Percentiles rank a stretch among this genome's conserved stretches.
Conservation (phyloP, 1,139 yeast genomes). For the Hanseniaspora gamundiae region DNA sequence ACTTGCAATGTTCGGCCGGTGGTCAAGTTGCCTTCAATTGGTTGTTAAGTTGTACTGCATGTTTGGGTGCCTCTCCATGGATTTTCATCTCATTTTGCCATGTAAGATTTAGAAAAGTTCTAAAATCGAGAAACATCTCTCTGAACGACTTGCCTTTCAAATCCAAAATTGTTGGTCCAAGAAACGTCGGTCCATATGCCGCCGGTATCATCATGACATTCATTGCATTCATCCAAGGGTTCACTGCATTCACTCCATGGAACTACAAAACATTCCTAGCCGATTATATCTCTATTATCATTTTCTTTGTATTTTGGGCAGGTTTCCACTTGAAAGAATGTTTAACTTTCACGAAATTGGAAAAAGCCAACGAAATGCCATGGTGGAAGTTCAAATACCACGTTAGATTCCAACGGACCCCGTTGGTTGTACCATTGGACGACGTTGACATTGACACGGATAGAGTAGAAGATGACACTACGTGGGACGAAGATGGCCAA, state of each 20-base stretch:
- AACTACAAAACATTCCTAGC: slow-evolving; percentile 47
- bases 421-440: slow-evolving; percentile 22
- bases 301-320: slow-evolving; percentile 39
- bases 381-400: background rate
- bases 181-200: slow-evolving; percentile 43
- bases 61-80: slow-evolving; percentile 69
- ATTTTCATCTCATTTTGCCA: slow-evolving; percentile 54
- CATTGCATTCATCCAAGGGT: slow-evolving; percentile 61
- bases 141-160: slow-evolving; percentile 59
- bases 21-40: slow-evolving; percentile 70
- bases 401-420: background rate
- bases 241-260: slow-evolving; percentile 29
- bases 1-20: slow-evolving; percentile 47
- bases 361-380: background rate
- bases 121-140: slow-evolving; percentile 45
- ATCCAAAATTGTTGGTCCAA: slow-evolving; percentile 48
- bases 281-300: slow-evolving; percentile 50
- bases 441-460: slow-evolving; percentile 54
- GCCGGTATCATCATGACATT: slow-evolving; percentile 36
- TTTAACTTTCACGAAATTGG: slow-evolving; percentile 26
- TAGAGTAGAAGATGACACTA: slow-evolving; percentile 44
- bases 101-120: slow-evolving; percentile 52
- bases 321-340: slow-evolving; percentile 40
- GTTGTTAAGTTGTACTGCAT: slow-evolving; percentile 72
- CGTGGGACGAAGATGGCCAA: slow-evolving; percentile 35